Percentiles rank a stretch among this genome's conserved stretches.
Conservation (phyloP, 208 protist genomes). For the Acanthamoeba lenticulata region DNA sequence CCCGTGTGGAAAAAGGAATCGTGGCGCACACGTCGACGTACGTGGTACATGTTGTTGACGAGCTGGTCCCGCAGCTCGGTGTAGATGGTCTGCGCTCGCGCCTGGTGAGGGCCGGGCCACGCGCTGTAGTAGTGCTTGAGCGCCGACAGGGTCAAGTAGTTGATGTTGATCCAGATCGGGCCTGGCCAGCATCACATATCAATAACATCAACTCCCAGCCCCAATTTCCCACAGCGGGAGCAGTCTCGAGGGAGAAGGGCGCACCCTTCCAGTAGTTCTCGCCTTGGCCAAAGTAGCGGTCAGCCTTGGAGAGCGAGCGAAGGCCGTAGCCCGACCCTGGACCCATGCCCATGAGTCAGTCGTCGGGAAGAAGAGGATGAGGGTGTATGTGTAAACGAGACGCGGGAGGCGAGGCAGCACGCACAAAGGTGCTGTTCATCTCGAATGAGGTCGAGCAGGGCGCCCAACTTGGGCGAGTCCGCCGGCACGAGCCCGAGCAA, state of each 20-base stretch:
- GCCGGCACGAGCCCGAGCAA: slow-evolving; percentile 74
- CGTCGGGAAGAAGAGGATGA: neutral
- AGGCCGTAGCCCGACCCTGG: slow-evolving; percentile 46
- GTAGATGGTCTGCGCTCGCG: slow-evolving; percentile 73
- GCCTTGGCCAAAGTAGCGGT: slow-evolving; percentile 73
- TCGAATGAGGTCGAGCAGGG: slow-evolving; percentile 66
- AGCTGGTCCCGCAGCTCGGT: slow-evolving; percentile 79
- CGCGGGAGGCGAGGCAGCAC: slow-evolving; percentile 24
- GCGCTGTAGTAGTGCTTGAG: slow-evolving; percentile 76
- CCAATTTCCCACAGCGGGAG: neutral
- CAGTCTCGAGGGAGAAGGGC: neutral
- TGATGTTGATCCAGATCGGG: slow-evolving; percentile 92
- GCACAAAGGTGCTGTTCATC: slow-evolving; percentile 71
- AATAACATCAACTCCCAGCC: neutral
- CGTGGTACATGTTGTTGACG: slow-evolving; percentile 77
- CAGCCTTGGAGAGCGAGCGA: slow-evolving; percentile 52
- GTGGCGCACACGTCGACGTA: neutral
- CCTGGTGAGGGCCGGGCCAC: neutral
- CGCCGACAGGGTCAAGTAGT: slow-evolving; percentile 86
- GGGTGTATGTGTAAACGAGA: neutral
- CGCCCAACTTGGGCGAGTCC: slow-evolving; percentile 54
- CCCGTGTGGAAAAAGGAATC: neutral
- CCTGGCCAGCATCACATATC: neutral
- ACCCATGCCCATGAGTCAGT: neutral
- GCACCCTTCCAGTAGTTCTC: slow-evolving; percentile 92